Evolutionary conservation across 2,329 filamentous ascomycete species (phyloP), one percentile per base, ranked within the genome.

Genomic region (Colletotrichum horii): DNA sequence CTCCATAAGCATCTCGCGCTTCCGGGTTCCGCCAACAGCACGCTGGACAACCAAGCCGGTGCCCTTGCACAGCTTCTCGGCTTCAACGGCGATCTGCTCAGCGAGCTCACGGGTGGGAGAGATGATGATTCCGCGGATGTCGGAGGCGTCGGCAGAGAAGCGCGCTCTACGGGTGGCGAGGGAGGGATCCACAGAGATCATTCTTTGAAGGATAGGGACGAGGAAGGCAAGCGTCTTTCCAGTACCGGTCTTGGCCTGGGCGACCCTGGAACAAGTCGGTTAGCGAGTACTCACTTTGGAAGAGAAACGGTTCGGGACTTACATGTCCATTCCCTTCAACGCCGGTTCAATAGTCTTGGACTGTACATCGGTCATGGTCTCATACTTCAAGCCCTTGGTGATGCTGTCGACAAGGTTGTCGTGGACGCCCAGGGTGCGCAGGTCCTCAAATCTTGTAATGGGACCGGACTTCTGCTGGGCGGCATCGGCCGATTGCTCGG

Each of bases 221-320:
- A 99, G 89, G 88, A 98, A 99, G 43, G 95, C 97, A 73, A 98
- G 87, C 0, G 97, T 99, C 87, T 99, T 99, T 83, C 97, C 97
- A 6, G 97, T 98, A 83, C 97, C 97, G 11, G 97, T 99, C 86
- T 95, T 98, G 75, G 97, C 97, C 87, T 98, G 97, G 62, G 96
- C 97, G 79, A 98, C 90, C 80, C 94, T 95, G 81, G 76, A 66
- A 66, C 76, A 60, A 43, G 67, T 83, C 81, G 80, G 77, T 58
- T 77, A 58, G n/a, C 24, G 28, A 38, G 32, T 15, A 4, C 8
- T 43, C 34, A 16, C 22, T 8, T 26, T 30, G 11, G 26, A 64
- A 43, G 34, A 24, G 32, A 19, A 16, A 22, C 22, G 9, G 8
- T 64, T 14, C 15, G 14, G 16, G 71, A 86, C 94, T 87, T 90